These are phyloP conservation scores for Pythium aquatile DNA, from an alignment of 352 stramenopile genomes.

Conservation along the genomic window DNA sequence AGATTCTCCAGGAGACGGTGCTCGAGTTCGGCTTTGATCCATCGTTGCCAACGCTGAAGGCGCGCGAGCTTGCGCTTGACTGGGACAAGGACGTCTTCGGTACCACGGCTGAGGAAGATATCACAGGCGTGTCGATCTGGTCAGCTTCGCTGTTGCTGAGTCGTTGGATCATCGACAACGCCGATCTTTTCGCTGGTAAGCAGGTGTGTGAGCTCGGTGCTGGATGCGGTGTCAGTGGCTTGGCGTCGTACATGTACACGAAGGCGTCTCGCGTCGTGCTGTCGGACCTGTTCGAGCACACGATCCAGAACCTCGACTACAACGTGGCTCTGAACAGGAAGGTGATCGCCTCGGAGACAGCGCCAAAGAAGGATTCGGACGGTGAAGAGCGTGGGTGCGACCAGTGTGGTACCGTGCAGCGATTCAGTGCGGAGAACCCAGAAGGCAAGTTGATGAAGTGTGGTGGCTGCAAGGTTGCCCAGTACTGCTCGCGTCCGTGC, in stretches of 20 bases:
- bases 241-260: slow-evolving; percentile 79
- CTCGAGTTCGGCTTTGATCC: slow-evolving; percentile 76
- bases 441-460: slow-evolving; percentile 88
- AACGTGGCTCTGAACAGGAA: slow-evolving; percentile 78
- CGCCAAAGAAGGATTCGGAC: slow-evolving; percentile 11
- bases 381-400: slow-evolving; percentile 50
- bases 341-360: slow-evolving; percentile 7
- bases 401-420: slow-evolving; percentile 68
- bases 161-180: slow-evolving; percentile 79
- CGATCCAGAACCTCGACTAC: slow-evolving; percentile 77
- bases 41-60: slow-evolving; percentile 57
- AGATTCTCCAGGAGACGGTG: slow-evolving; percentile 80
- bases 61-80: slow-evolving; percentile 77
- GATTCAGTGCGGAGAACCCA: slow-evolving; percentile 78
- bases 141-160: slow-evolving; percentile 84
- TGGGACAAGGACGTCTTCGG: slow-evolving; percentile 84
- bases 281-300: slow-evolving; percentile 84
- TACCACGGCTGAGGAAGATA: slow-evolving; percentile 79
- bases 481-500: slow-evolving; percentile 84
- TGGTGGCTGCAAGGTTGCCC: slow-evolving; percentile 59
- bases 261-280: slow-evolving; percentile 71
- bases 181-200: slow-evolving; percentile 61
- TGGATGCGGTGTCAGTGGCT: slow-evolving; percentile 78
- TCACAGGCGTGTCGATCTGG: slow-evolving; percentile 87
- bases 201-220: slow-evolving; percentile 81